phyloP scores from a whole-genome alignment of 1,284 basidiomycete species.

The Ceratobasidium sp. region DNA sequence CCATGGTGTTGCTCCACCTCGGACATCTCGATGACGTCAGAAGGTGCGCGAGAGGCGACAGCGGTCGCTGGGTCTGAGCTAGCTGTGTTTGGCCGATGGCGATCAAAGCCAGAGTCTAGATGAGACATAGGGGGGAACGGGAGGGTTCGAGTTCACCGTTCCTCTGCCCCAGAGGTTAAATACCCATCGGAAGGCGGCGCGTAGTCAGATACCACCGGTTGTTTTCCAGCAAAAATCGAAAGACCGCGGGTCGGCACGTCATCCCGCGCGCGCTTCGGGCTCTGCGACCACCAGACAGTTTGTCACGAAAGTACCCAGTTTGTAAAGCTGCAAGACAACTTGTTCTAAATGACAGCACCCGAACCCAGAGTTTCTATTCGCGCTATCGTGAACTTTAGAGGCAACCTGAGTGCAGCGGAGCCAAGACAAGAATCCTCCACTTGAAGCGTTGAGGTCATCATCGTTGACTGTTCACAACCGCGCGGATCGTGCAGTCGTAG shows the following conservation, averaged over 20 bases:
- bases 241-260: conserved; percentile 14
- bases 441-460: conserved; percentile 25
- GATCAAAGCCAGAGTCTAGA: not conserved
- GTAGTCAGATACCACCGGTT: not conserved
- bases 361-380: not conserved
- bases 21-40: conserved; percentile 29
- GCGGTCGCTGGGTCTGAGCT: conserved; percentile 38
- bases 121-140: not conserved
- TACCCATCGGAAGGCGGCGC: conserved; percentile 9
- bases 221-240: conserved; percentile 15
- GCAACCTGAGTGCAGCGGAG: not conserved
- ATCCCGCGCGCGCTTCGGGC: not conserved
- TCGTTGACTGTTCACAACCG: conserved; percentile 27
- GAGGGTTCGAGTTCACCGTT: not conserved
- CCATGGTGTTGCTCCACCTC: conserved; percentile 13
- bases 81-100: conserved; percentile 6
- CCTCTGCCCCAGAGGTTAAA: not conserved
- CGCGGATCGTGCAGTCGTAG: conserved; percentile 11
- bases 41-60: conserved; percentile 20
- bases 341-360: not conserved
- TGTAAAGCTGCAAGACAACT: not conserved
- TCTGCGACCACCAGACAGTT: not conserved
- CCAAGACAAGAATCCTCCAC: conserved; percentile 8
- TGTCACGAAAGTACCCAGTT: not conserved
- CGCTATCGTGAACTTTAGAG: not conserved